Percentiles rank a stretch among this genome's conserved stretches.
Conservation (phyloP, 2,329 filamentous ascomycete genomes). For the Neofusicoccum laricinum region DNA sequence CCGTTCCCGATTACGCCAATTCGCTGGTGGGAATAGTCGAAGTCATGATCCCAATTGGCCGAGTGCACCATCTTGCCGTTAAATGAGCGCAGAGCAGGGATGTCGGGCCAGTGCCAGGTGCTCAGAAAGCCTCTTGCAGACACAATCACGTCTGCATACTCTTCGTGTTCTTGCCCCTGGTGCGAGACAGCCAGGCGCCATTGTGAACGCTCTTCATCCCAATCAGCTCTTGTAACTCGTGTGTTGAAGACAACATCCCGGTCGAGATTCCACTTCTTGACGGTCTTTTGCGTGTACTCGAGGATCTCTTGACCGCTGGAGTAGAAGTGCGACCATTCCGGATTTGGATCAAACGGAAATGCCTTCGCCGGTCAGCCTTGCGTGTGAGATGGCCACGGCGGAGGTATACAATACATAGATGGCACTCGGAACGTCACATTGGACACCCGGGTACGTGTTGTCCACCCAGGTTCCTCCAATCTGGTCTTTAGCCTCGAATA, state of each 20-base stretch:
- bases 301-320: slow-evolving; percentile 40
- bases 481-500: slow-evolving; percentile 43
- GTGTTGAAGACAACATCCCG: slow-evolving; percentile 38
- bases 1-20: background rate
- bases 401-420: slow-evolving; percentile 2
- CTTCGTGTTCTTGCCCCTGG: slow-evolving; percentile 24
- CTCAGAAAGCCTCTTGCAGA: slow-evolving; percentile 14
- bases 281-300: slow-evolving; percentile 40
- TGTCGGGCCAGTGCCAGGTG: slow-evolving; percentile 27
- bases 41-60: slow-evolving; percentile 25
- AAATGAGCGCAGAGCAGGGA: slow-evolving; percentile 16
- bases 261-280: slow-evolving; percentile 40
- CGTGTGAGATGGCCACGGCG: background rate
- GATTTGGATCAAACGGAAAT: slow-evolving; percentile 44
- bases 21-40: slow-evolving; percentile 35
- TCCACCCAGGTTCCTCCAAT: slow-evolving; percentile 44
- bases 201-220: slow-evolving; percentile 36
- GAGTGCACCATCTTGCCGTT: slow-evolving; percentile 28
- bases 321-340: slow-evolving; percentile 43
- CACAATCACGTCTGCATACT: slow-evolving; percentile 38
- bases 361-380: slow-evolving; percentile 19
- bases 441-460: slow-evolving; percentile 43
- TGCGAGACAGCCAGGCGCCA: slow-evolving; percentile 38
- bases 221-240: slow-evolving; percentile 36
- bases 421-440: slow-evolving; percentile 21